Conservation (phyloP, 129 eudicot species). For the Escallonia herrerae region DNA sequence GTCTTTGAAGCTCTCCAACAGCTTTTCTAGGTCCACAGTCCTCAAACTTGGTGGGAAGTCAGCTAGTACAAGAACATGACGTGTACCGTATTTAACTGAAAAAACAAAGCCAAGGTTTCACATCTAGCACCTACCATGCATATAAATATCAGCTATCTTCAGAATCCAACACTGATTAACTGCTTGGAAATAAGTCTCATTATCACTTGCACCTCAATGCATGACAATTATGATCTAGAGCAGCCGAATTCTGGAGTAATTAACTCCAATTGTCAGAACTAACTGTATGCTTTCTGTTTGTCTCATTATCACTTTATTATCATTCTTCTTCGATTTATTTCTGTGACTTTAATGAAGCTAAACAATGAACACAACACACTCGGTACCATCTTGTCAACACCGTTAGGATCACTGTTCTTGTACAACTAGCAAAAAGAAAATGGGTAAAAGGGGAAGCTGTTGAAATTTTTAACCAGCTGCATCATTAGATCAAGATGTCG, state of each 20-base stretch:
- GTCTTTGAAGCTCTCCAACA: conserved; percentile 62
- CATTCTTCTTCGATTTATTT: background rate
- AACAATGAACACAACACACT: no score
- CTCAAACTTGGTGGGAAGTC: conserved; percentile 70
- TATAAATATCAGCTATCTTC: conserved; percentile 1
- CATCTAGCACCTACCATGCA: background rate
- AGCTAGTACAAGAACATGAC: conserved; percentile 83
- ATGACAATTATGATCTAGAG: background rate
- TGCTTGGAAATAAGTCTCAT: background rate
- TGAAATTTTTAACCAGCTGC: no score
- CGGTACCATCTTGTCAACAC: no score
- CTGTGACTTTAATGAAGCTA: no score
- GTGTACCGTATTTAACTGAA: conserved; percentile 74
- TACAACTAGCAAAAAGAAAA: no score
- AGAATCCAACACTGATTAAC: background rate
- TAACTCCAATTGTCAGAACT: background rate
- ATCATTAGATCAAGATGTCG: no score
- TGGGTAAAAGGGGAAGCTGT: no score
- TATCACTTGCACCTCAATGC: background rate
- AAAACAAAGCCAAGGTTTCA: conserved; percentile 8
- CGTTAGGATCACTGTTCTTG: no score
- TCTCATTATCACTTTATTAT: background rate
- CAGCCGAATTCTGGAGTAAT: background rate
- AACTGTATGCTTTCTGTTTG: background rate
- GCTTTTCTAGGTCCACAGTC: conserved; percentile 75